Conservation (phyloP, 805 yeast species). For the Yarrowia divulgata region DNA sequence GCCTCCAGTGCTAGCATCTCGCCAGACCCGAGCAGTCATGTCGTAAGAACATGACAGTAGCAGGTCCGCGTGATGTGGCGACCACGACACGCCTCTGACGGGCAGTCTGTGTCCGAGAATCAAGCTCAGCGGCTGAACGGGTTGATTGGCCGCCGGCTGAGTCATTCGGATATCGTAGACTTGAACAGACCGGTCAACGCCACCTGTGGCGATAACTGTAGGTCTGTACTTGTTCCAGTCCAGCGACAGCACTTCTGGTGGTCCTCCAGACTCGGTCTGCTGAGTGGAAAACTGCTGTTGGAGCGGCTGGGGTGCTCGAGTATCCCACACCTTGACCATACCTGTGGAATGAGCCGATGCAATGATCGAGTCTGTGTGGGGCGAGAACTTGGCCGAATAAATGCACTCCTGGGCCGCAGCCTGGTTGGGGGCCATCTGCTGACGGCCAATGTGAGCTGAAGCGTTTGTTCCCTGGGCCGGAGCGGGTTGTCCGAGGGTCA, state of each 20-base stretch:
- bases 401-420: constrained; percentile 61
- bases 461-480: constrained; percentile 36
- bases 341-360: constrained; percentile 79
- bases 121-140: constrained; percentile 45
- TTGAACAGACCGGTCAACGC: constrained; percentile 85
- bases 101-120: constrained; percentile 83
- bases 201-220: constrained; percentile 81
- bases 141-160: constrained; percentile 47
- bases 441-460: constrained; percentile 24
- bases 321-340: constrained; percentile 81
- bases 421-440: constrained; percentile 24
- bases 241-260: constrained; percentile 69
- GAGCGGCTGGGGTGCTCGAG: constrained; percentile 69
- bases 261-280: constrained; percentile 47
- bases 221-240: constrained; percentile 93
- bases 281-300: constrained; percentile 46
- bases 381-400: constrained; percentile 83
- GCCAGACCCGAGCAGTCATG: constrained; percentile 91
- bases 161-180: constrained; percentile 90
- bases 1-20: constrained; percentile 58
- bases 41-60: constrained; percentile 84
- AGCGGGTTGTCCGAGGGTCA: constrained; percentile 44
- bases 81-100: constrained; percentile 82
- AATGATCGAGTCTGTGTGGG: constrained; percentile 76
- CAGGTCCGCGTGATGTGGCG: constrained; percentile 80